A percentile compares a stretch with the other conserved stretches of the same genome.
Evolutionary conservation across 1,139 yeast genomes (phyloP).

Genomic region (Pneumocystis oryctolagi): DNA sequence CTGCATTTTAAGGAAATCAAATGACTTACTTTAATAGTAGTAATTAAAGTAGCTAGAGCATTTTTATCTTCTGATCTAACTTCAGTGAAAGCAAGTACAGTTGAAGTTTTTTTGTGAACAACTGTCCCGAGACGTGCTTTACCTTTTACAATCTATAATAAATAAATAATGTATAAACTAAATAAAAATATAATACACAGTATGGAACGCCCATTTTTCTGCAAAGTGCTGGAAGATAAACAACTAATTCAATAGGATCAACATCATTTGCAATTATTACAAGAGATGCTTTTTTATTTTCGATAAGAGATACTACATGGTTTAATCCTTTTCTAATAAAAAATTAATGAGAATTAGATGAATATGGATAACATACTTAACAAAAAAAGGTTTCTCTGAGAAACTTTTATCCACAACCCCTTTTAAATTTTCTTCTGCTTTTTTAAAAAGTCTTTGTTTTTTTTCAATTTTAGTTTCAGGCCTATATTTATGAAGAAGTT

Average conservation of each 20-base stretch:
- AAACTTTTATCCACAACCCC: slow-evolving; percentile 93
- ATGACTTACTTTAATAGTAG: slow-evolving; percentile 52
- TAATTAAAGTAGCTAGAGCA: slow-evolving; percentile 78
- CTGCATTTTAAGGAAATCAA: neutral
- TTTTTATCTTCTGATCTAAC: slow-evolving; percentile 88
- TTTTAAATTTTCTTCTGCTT: slow-evolving; percentile 96
- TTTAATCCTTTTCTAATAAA: slow-evolving; percentile 34
- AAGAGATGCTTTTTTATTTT: slow-evolving; percentile 95
- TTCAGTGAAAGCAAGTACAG: slow-evolving; percentile 94
- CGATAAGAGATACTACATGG: slow-evolving; percentile 92
- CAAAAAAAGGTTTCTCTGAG: slow-evolving; percentile 87
- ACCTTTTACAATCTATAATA: slow-evolving; percentile 77
- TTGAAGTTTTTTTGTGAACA: slow-evolving; percentile 91
- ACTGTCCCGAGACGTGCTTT: slow-evolving; percentile 97
- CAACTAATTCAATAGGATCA: slow-evolving; percentile 93
- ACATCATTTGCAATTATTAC: slow-evolving; percentile 96
- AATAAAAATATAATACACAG: slow-evolving; percentile 15
- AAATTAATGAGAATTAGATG: slow-evolving; percentile 34
- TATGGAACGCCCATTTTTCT: slow-evolving; percentile 99
- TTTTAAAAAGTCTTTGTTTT: slow-evolving; percentile 97
- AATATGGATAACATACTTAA: slow-evolving; percentile 43
- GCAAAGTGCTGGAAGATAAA: slow-evolving; percentile 95
- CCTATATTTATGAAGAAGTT: slow-evolving; percentile 95
- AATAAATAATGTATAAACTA: neutral
- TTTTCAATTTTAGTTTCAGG: slow-evolving; percentile 94